Evolutionary conservation across 2,329 filamentous ascomycete species (phyloP), one percentile per base, ranked within the genome.

Genomic region (Aspergillus sp.): DNA sequence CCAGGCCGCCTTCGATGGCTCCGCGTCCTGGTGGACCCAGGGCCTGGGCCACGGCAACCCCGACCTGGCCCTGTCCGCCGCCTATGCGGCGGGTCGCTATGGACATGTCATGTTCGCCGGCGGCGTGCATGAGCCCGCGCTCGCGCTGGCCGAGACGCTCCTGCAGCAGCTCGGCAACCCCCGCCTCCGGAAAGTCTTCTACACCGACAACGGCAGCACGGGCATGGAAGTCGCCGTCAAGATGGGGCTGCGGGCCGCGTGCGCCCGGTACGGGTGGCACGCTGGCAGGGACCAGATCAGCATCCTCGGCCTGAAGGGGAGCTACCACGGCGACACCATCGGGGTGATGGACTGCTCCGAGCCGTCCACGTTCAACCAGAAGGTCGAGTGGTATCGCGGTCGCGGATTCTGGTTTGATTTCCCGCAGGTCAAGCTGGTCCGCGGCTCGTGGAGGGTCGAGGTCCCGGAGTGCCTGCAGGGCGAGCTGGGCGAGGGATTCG

Each of bases 21-120:
- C 84, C 1, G 84, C 84, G 1, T 89, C 83, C 0, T 93, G 86
- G 85, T 93, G 86, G 85, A 93, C 85, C 0, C 86, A 93, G 57
- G 85, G 85, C 2, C 69, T 93, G 0, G 85, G 86, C 1, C 86
- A 93, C 43, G 81, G 78, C 4, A 86, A 84, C 45, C 74, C 83
- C 0, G 62, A 69, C 0, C 66, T 93, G 1, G 74, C 82, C 0
- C 70, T 91, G 2, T 77, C 82, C 0, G 83, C 84, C 2, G 82
- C 85, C 0, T 80, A 91, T 49, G 84, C 86, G 0, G 82, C 85
- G 1, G 84, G 85, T 5, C 72, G 84, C 16, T 93, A 91, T 49
- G 85, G 85, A 0, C 85, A 93, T 56, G 82, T 91, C 44, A 91
- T 93, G 81, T 91, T 93, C 49, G 82, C 83, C 0, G 78, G 78